A percentile compares a stretch with the other conserved stretches of the same genome.
Conservation (phyloP, 1,139 yeast species). For the Hansenula sp. region DNA sequence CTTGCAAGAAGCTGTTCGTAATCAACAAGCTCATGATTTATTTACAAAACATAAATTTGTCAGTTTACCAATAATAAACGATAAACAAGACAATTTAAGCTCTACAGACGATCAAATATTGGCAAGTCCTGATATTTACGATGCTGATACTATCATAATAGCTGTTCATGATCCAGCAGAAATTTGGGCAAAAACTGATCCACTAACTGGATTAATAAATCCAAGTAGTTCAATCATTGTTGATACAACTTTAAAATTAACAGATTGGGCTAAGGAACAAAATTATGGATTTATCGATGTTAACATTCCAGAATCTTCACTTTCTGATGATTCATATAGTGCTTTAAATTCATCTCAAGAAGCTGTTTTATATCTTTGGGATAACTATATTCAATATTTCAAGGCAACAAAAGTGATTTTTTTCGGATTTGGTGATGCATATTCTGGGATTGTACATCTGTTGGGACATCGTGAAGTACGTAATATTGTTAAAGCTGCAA, state of each 20-base stretch:
- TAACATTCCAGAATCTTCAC: slow-evolving; percentile 53
- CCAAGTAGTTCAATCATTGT: slow-evolving; percentile 66
- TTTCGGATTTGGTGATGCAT: slow-evolving; percentile 88
- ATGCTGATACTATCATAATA: slow-evolving; percentile 58
- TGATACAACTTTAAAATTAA: slow-evolving; percentile 50
- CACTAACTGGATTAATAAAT: slow-evolving; percentile 73
- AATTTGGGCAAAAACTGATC: slow-evolving; percentile 84
- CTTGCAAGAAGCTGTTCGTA: slow-evolving; percentile 67
- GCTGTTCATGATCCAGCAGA: slow-evolving; percentile 91
- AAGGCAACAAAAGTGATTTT: slow-evolving; percentile 67
- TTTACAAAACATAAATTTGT: slow-evolving; percentile 56
- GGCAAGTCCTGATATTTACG: slow-evolving; percentile 71
- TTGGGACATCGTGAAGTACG: slow-evolving; percentile 74
- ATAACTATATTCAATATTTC: slow-evolving; percentile 78
- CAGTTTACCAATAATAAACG: slow-evolving; percentile 61
- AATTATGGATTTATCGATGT: slow-evolving; percentile 81
- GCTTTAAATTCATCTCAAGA: slow-evolving; percentile 73
- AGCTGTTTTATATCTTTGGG: slow-evolving; percentile 78
- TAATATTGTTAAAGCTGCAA: slow-evolving; percentile 68
- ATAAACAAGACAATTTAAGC: slow-evolving; percentile 31
- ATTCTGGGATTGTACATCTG: slow-evolving; percentile 80
- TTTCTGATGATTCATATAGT: slow-evolving; percentile 44
- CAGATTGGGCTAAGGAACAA: slow-evolving; percentile 54
- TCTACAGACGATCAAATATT: slow-evolving; percentile 65
- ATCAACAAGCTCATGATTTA: slow-evolving; percentile 59